A percentile compares a stretch with the other conserved stretches of the same genome.
Conservation (phyloP, 2,329 filamentous ascomycete species). For the Podosphaera aphanis region DNA sequence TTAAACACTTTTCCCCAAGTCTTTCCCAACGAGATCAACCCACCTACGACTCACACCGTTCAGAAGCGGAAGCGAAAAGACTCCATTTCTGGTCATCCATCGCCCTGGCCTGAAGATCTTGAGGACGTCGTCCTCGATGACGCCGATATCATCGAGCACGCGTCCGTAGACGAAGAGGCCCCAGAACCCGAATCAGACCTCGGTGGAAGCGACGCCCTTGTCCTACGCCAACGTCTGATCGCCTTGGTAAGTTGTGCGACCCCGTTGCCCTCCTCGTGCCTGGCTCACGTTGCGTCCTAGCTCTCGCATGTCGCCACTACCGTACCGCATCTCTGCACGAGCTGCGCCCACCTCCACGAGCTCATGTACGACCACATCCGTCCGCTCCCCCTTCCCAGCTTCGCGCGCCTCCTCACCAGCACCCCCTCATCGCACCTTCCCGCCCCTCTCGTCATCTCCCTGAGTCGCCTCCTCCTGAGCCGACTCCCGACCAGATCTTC, state of each 20-base stretch:
- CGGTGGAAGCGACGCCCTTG: slow-evolving; percentile 12
- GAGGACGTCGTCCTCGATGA: slow-evolving; percentile 1
- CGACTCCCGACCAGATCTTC: slow-evolving; percentile 21
- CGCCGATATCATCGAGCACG: neutral
- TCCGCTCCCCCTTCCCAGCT: slow-evolving; percentile 11
- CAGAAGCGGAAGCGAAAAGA: slow-evolving; percentile 27
- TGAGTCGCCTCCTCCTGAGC: slow-evolving; percentile 28
- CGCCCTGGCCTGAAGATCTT: slow-evolving; percentile 15
- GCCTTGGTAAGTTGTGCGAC: slow-evolving; percentile 12
- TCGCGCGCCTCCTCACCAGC: slow-evolving; percentile 22
- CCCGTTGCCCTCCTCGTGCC: too few relatives aligned
- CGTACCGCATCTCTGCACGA: slow-evolving; percentile 23
- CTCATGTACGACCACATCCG: slow-evolving; percentile 23
- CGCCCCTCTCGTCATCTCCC: slow-evolving; percentile 20
- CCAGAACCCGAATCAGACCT: slow-evolving; percentile 5
- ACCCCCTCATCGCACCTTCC: slow-evolving; percentile 17
- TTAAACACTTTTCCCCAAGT: slow-evolving; percentile 37
- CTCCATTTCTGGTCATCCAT: neutral
- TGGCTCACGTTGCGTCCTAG: too few relatives aligned
- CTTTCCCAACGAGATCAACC: slow-evolving; percentile 40
- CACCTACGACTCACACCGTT: slow-evolving; percentile 19
- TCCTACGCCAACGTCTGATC: slow-evolving; percentile 13
- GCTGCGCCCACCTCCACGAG: slow-evolving; percentile 24
- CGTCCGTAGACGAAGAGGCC: neutral
- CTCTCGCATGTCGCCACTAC: slow-evolving; percentile 16